Evolutionary conservation across 768 basidiomycete genomes (phyloP).

Genomic region (Trametes sanguinea): DNA sequence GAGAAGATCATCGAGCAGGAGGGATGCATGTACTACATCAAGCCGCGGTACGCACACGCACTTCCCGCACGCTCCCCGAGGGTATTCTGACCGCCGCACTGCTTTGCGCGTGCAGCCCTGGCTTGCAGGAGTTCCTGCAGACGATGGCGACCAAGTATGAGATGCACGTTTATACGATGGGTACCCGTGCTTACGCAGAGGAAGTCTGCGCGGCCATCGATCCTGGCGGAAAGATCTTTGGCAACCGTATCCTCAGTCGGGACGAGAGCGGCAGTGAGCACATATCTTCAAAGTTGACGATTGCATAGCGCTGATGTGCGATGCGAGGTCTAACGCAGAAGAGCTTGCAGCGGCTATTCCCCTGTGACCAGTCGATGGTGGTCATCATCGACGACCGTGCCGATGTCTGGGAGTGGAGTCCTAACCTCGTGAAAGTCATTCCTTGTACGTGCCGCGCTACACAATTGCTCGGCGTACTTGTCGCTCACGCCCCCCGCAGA

Average conservation of each 20-base stretch:
- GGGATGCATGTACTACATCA: constrained; percentile 96
- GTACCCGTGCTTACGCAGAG: constrained; percentile 94
- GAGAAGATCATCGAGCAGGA: constrained; percentile 68
- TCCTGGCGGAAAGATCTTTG: constrained; percentile 82
- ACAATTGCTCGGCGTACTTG: neutral
- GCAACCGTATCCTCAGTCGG: constrained; percentile 84
- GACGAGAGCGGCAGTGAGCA: constrained; percentile 94
- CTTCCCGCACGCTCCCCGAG: neutral
- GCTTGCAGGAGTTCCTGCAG: constrained; percentile 77
- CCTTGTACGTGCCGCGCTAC: constrained; percentile 65
- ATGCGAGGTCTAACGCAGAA: constrained; percentile 83
- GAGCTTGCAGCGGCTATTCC: constrained; percentile 88
- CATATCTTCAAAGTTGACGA: neutral
- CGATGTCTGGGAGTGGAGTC: constrained; percentile 98
- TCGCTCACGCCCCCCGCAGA: constrained; percentile 50
- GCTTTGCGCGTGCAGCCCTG: constrained; percentile 55
- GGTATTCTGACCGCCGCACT: neutral
- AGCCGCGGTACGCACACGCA: constrained; percentile 76
- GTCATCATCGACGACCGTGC: constrained; percentile 98
- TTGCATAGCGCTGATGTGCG: constrained; percentile 20
- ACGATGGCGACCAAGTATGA: constrained; percentile 81
- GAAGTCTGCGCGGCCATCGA: constrained; percentile 94
- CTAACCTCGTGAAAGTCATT: constrained; percentile 94
- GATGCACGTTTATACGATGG: constrained; percentile 99
- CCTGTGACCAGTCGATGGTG: constrained; percentile 97